phyloP scores from a whole-genome alignment of 768 basidiomycete species.

The Tremella mesenterica region DNA sequence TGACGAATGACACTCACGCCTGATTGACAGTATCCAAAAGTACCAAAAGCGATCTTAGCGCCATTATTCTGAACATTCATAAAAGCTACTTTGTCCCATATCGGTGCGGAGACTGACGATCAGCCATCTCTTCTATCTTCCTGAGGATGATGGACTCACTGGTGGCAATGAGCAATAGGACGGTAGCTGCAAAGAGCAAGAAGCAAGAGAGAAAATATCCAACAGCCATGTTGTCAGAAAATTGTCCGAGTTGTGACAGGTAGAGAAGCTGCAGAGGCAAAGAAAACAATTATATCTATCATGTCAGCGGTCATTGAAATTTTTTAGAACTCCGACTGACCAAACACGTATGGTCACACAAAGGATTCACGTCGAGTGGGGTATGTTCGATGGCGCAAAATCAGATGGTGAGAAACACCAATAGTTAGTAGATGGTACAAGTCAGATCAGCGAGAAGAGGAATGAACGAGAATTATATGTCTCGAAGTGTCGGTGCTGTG shows the following conservation, averaged over 20 bases:
- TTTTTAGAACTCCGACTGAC: too few relatives aligned
- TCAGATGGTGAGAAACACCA: too few relatives aligned
- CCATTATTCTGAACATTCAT: constrained; percentile 14
- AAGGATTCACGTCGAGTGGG: too few relatives aligned
- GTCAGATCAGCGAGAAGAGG: too few relatives aligned
- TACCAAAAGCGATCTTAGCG: constrained; percentile 17
- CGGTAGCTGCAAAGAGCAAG: constrained; percentile 30
- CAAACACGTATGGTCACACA: too few relatives aligned
- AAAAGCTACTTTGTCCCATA: constrained; percentile 27
- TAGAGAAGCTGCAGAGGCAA: neutral
- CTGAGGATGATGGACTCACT: constrained; percentile 13
- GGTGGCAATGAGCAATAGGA: constrained; percentile 26
- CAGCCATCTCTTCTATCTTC: neutral
- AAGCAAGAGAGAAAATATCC: constrained; percentile 18
- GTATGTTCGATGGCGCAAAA: too few relatives aligned
- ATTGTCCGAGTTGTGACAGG: too few relatives aligned
- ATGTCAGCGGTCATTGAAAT: too few relatives aligned
- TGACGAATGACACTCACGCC: neutral
- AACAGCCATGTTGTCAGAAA: constrained; percentile 14
- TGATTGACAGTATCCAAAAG: constrained; percentile 31
- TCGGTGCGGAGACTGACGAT: constrained; percentile 20
- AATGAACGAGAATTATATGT: too few relatives aligned
- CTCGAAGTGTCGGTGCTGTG: too few relatives aligned
- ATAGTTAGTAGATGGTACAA: too few relatives aligned
- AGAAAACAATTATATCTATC: too few relatives aligned